A percentile compares a stretch with the other conserved stretches of the same genome.
These are phyloP conservation scores for Epichloe sp. DNA, from an alignment of 2,329 filamentous ascomycete genomes.

Conservation along the genomic window DNA sequence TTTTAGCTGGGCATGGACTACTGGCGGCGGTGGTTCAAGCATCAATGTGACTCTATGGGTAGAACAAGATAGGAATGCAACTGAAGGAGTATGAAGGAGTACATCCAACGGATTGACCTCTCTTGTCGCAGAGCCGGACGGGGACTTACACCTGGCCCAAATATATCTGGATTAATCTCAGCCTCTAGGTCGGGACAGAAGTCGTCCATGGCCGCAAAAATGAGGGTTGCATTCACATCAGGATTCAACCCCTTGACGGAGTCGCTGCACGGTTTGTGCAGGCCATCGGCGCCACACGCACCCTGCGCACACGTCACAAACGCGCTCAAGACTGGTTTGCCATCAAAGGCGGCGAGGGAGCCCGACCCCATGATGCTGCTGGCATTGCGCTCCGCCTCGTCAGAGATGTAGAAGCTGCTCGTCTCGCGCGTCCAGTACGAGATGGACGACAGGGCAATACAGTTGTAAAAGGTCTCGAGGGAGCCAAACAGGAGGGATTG, in stretches of 20 bases:
- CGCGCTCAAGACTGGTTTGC: constrained; percentile 16
- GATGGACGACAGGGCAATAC: constrained; percentile 22
- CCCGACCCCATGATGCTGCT: constrained; percentile 22
- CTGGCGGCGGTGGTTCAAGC: too few relatives aligned
- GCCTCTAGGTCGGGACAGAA: constrained; percentile 24
- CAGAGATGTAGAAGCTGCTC: constrained; percentile 16
- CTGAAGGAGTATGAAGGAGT: too few relatives aligned
- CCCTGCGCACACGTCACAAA: constrained; percentile 23
- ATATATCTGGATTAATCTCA: constrained; percentile 26
- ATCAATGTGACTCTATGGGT: too few relatives aligned
- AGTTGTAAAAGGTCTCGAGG: constrained; percentile 26
- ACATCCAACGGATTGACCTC: too few relatives aligned
- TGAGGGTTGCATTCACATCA: constrained; percentile 15
- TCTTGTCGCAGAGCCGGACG: too few relatives aligned
- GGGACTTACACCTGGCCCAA: constrained; percentile 23
- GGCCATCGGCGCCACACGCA: constrained; percentile 20
- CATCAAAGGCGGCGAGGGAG: constrained; percentile 19
- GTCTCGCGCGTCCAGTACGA: constrained; percentile 20
- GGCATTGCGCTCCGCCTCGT: constrained; percentile 23
- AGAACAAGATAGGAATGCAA: too few relatives aligned
- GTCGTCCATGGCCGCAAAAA: constrained; percentile 20
- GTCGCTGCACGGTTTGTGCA: constrained; percentile 18
- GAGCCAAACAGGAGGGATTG: constrained; percentile 19
- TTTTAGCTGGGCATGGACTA: too few relatives aligned
- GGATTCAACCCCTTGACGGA: constrained; percentile 14